Percentiles rank a stretch among this genome's conserved stretches.
These are phyloP conservation scores for Geosmithia flava DNA, from an alignment of 2,329 filamentous ascomycete genomes.

Conservation along the genomic window DNA sequence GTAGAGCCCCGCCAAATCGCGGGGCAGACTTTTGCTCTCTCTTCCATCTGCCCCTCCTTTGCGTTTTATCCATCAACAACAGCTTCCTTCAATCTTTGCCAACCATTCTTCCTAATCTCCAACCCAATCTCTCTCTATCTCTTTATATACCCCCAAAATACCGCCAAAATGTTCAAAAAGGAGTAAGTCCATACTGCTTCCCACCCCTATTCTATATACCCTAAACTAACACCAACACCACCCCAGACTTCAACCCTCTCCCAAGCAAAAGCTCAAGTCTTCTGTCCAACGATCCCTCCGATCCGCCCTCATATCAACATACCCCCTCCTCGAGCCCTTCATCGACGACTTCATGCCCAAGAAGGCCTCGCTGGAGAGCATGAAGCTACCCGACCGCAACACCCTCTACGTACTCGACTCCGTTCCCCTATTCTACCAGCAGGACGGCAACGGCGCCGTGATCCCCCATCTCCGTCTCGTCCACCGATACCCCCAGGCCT, in stretches of 20 bases:
- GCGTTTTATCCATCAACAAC: not conserved
- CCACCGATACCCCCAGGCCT: constrained; percentile 76
- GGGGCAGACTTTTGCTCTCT: constrained; percentile 1
- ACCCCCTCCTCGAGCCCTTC: constrained; percentile 72
- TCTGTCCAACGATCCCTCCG: constrained; percentile 83
- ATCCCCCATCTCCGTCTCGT: constrained; percentile 83
- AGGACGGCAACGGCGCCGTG: constrained; percentile 54
- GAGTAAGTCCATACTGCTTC: constrained; percentile 40
- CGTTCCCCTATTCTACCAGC: constrained; percentile 83
- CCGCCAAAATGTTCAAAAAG: constrained; percentile 71
- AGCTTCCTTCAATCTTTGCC: constrained; percentile 5
- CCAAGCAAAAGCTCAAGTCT: constrained; percentile 95
- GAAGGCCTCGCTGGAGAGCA: constrained; percentile 77
- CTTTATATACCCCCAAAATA: not conserved
- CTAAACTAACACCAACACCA: not conserved
- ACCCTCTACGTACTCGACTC: constrained; percentile 75
- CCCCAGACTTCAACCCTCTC: constrained; percentile 56
- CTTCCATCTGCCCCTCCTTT: too few relatives aligned
- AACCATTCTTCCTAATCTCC: constrained; percentile 1
- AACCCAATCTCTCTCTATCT: not conserved
- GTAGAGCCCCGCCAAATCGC: constrained; percentile 6
- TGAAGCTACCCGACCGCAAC: constrained; percentile 87
- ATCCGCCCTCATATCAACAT: constrained; percentile 68
- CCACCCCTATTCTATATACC: not conserved
- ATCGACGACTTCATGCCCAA: constrained; percentile 95